Evolutionary conservation across 805 yeast genomes (phyloP).

Genomic region (Cyberlindnera saturnus): DNA sequence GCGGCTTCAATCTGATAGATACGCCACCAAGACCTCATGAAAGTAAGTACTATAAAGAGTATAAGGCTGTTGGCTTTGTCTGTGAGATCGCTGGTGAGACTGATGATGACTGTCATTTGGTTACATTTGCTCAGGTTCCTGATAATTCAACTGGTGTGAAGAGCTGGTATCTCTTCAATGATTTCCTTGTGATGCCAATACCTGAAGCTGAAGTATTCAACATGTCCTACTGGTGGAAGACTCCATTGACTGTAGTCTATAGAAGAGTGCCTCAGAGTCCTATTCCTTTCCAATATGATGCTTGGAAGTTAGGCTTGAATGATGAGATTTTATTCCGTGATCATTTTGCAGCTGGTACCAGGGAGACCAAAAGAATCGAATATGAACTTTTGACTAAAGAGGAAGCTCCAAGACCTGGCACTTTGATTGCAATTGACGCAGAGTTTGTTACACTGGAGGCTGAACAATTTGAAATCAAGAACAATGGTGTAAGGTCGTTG

Average conservation of each 20-base stretch:
- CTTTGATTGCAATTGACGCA: conserved; percentile 89
- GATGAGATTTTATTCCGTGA: conserved; percentile 66
- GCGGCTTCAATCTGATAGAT: conserved; percentile 30
- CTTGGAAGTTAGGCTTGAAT: conserved; percentile 49
- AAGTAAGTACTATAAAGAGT: conserved; percentile 31
- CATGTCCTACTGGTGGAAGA: conserved; percentile 72
- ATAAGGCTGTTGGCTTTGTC: conserved; percentile 63
- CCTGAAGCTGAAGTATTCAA: conserved; percentile 75
- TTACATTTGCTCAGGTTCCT: conserved; percentile 48
- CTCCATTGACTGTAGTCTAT: conserved; percentile 68
- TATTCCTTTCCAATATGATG: conserved; percentile 38
- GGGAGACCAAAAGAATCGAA: conserved; percentile 53
- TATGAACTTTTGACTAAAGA: conserved; percentile 59
- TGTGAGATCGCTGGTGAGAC: conserved; percentile 47
- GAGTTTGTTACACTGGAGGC: conserved; percentile 84
- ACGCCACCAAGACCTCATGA: conserved; percentile 24
- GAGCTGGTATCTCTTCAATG: conserved; percentile 83
- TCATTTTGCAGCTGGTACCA: conserved; percentile 61
- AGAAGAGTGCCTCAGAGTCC: conserved; percentile 39
- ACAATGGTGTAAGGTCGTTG: conserved; percentile 62
- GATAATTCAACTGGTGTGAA: conserved; percentile 25
- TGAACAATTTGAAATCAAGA: conserved; percentile 72
- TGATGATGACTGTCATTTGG: conserved; percentile 51
- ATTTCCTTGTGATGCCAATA: conserved; percentile 76
- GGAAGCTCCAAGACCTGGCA: conserved; percentile 71